phyloP scores from a whole-genome alignment of 1,284 basidiomycete genomes.

The Cryptococcus depauperatus region DNA sequence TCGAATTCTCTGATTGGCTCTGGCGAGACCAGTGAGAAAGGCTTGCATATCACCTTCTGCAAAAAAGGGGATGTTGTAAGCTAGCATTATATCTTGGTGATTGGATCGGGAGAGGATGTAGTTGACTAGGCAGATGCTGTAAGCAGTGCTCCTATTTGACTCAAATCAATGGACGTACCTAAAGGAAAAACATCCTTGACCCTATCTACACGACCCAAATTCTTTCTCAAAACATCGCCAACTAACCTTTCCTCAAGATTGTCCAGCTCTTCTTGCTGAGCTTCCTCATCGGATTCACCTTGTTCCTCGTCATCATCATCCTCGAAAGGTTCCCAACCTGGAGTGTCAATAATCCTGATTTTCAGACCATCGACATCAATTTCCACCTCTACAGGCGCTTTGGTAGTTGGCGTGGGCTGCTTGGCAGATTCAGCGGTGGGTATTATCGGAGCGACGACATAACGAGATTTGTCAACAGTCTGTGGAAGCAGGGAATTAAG shows the following conservation, averaged over 20 bases:
- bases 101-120: conserved; percentile 66
- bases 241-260: conserved; percentile 50
- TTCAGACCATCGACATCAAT: conserved; percentile 41
- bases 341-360: conserved; percentile 70
- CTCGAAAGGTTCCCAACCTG: conserved; percentile 60
- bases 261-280: conserved; percentile 49
- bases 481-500: conserved; percentile 63
- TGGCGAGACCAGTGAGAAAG: conserved; percentile 76
- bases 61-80: conserved; percentile 82
- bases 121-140: conserved; percentile 50
- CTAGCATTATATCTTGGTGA: conserved; percentile 76
- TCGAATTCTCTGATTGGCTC: conserved; percentile 69
- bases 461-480: conserved; percentile 22
- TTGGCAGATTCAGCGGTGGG: conserved; percentile 49
- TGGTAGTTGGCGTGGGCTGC: conserved; percentile 59
- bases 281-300: conserved; percentile 39
- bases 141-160: not conserved
- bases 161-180: conserved; percentile 48
- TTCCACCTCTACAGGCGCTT: conserved; percentile 58
- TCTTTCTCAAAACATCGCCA: conserved; percentile 66
- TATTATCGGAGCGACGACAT: conserved; percentile 53
- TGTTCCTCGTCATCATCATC: conserved; percentile 36
- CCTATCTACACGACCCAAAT: conserved; percentile 76
- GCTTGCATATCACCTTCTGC: conserved; percentile 59
- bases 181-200: conserved; percentile 75